Conservation (phyloP, 2,329 filamentous ascomycete genomes). For the Aspergillus brunneoviolaceus region DNA sequence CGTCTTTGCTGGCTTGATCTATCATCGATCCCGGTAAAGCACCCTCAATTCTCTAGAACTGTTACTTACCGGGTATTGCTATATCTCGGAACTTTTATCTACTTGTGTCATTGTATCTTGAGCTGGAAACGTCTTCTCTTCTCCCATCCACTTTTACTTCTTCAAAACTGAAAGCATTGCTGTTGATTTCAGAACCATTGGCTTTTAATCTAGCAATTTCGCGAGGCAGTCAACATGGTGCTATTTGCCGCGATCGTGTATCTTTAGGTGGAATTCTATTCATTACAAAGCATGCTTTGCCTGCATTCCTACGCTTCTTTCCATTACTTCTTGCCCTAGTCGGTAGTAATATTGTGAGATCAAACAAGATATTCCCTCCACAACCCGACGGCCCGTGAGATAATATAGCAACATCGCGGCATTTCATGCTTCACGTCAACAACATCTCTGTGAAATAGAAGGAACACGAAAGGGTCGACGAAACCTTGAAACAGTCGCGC, state of each 20-base stretch:
- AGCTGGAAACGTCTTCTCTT: slow-evolving; percentile 1
- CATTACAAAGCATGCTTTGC: background rate
- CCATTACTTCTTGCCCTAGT: background rate
- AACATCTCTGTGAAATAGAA: too few species aligned
- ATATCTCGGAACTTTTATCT: background rate
- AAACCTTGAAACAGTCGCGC: too few species aligned
- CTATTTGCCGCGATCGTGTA: background rate
- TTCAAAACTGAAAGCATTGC: background rate
- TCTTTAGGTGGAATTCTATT: background rate
- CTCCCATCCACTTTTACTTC: background rate
- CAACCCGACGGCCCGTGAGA: too few species aligned
- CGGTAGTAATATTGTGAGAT: too few species aligned
- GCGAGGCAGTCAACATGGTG: background rate
- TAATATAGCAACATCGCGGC: too few species aligned
- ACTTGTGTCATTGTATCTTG: background rate
- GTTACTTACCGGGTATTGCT: background rate
- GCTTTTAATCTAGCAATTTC: background rate
- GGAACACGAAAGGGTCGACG: too few species aligned
- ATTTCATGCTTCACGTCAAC: too few species aligned
- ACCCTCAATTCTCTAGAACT: too few species aligned
- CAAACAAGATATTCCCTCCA: too few species aligned
- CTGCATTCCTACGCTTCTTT: background rate
- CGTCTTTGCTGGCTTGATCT: slow-evolving; percentile 40
- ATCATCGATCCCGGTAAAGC: slow-evolving; percentile 29
- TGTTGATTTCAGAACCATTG: background rate